Evolutionary conservation across 2,329 filamentous ascomycete species (phyloP), one percentile per base, ranked within the genome.

Genomic region (Elsinoe batatas): DNA sequence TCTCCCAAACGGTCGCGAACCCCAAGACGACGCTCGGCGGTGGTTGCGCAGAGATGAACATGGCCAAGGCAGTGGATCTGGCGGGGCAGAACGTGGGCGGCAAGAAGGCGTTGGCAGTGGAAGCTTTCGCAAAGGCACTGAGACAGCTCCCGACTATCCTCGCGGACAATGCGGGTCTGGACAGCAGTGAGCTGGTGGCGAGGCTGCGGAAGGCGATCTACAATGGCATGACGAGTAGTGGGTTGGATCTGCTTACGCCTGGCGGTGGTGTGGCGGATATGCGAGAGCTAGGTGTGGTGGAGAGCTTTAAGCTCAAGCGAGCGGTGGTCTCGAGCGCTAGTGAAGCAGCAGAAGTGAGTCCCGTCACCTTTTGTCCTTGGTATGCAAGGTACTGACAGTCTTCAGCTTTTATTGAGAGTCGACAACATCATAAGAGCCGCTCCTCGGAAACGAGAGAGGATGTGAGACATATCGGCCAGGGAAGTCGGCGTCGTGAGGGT

Each of bases 391-490:
- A 22, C 69, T 74, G 63, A 74, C 60, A 44, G 38, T 54, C 58
- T 56, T 54, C 63, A 91, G 87, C 78, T 97, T 61, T 80, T 98
- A 60, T 78, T 98, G 62, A 82, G 93, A 68, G 93, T 98, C 53
- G 93, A 98, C 75, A 93, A 97, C 72, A 98, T 98, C 71, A 97
- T 98, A 70, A 85, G 91, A 59, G 88, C 89, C 53, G 93, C 93
- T 53, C 93, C 93, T 54, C 79, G 93, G 69, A 83, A 81, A 74
- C 79, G 89, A 60, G 87, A 91, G 71, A 81, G 87, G 64, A 84
- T 86, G 78, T 88, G 74, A 75, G 60, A 10, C 32, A n/a, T 3
- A 12, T 32, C 8, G 5, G n/a, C 33, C 33, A 18, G 17, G 51
- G 49, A 26, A 1, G 26, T 30, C 11, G 33, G 44, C 44, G 44